phyloP scores from a whole-genome alignment of 2,329 filamentous ascomycete genomes.

The Penicillium sumatraense region DNA sequence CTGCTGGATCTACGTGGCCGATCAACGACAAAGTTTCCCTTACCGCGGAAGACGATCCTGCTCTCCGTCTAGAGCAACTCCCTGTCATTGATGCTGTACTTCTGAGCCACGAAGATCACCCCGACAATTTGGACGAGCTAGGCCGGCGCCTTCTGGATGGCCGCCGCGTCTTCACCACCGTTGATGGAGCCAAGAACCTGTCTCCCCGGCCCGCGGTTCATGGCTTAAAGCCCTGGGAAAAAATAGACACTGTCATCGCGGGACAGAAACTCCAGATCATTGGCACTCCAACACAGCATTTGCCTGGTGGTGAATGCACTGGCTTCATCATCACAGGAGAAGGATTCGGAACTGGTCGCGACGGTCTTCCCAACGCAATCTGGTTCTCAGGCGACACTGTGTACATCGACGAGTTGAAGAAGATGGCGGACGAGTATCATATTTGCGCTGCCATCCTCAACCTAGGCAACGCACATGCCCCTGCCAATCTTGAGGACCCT shows the following conservation, averaged over 20 bases:
- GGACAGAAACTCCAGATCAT: slow-evolving; percentile 46
- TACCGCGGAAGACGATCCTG: slow-evolving; percentile 38
- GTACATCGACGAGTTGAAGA: slow-evolving; percentile 47
- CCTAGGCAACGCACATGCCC: slow-evolving; percentile 34
- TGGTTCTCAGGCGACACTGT: slow-evolving; percentile 58
- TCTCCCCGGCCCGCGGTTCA: slow-evolving; percentile 48
- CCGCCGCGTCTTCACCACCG: slow-evolving; percentile 52
- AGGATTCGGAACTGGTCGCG: slow-evolving; percentile 41
- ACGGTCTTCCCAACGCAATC: slow-evolving; percentile 51
- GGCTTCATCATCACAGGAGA: slow-evolving; percentile 49
- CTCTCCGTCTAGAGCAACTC: slow-evolving; percentile 43
- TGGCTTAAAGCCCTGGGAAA: slow-evolving; percentile 49
- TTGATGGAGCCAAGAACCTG: slow-evolving; percentile 52
- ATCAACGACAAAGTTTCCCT: slow-evolving; percentile 28
- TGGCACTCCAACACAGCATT: slow-evolving; percentile 50
- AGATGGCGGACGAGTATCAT: slow-evolving; percentile 43
- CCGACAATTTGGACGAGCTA: slow-evolving; percentile 54
- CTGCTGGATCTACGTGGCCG: slow-evolving; percentile 42
- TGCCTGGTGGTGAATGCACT: slow-evolving; percentile 51
- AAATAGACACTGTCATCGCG: slow-evolving; percentile 28
- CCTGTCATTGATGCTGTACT: slow-evolving; percentile 55
- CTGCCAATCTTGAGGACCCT: background rate
- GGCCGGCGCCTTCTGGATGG: slow-evolving; percentile 54
- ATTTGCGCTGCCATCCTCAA: slow-evolving; percentile 49
- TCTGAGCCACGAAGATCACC: slow-evolving; percentile 57